These are phyloP conservation scores for Phaseolus coccineus DNA, from an alignment of 331 rosid species.

Conservation along the genomic window DNA sequence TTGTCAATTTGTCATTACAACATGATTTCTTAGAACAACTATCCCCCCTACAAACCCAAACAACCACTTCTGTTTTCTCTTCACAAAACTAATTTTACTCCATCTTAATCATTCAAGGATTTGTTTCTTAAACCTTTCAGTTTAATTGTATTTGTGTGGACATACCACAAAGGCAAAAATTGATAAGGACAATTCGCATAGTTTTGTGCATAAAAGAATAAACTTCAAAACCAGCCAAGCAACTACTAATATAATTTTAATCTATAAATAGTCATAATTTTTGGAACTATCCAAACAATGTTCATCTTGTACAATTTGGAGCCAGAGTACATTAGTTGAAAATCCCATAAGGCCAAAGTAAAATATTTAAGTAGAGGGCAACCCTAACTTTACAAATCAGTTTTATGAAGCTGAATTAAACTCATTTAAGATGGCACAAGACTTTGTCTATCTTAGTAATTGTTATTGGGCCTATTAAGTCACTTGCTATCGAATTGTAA, in stretches of 20 bases:
- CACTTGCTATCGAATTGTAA: too few relatives aligned
- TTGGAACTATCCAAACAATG: background rate
- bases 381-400: too few relatives aligned
- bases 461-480: too few relatives aligned
- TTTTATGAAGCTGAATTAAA: too few relatives aligned
- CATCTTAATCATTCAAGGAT: slow-evolving; percentile 19
- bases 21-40: slow-evolving; percentile 25
- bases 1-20: background rate
- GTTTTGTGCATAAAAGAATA: slow-evolving; percentile 1
- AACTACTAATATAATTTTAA: background rate
- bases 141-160: slow-evolving; percentile 21
- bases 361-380: too few relatives aligned
- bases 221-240: background rate
- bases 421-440: too few relatives aligned
- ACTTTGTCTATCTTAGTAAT: too few relatives aligned
- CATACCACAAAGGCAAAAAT: slow-evolving; percentile 5
- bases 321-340: background rate
- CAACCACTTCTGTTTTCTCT: background rate
- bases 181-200: slow-evolving; percentile 9
- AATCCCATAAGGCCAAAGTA: too few relatives aligned
- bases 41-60: background rate
- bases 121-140: slow-evolving; percentile 25
- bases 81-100: background rate
- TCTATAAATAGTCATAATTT: background rate
- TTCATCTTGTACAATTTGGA: slow-evolving; percentile 6